Percentiles rank a stretch among this genome's conserved stretches.
Evolutionary conservation across 495 filamentous ascomycete species (phyloP).

Genomic region (Podospora didyma): DNA sequence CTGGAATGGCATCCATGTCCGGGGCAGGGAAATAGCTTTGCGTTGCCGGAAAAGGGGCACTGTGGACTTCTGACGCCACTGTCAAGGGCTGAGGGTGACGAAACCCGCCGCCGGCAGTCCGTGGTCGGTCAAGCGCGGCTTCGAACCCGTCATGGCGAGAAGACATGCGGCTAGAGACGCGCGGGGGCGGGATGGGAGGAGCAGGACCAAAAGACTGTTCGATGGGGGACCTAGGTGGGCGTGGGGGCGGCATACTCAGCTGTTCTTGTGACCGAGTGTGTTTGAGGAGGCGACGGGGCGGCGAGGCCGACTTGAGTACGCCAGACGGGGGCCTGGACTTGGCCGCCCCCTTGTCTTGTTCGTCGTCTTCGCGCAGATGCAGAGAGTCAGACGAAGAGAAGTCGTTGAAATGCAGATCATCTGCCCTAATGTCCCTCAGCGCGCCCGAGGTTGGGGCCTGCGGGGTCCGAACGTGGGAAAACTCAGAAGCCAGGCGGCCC

Average conservation of each 20-base stretch:
- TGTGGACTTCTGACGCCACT: conserved; percentile 19
- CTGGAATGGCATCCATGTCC: conserved; percentile 30
- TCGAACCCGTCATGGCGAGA: conserved; percentile 39
- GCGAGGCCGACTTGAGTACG: conserved; percentile 16
- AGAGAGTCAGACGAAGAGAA: conserved; percentile 52
- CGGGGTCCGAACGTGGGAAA: conserved; percentile 9
- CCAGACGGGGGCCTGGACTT: conserved; percentile 18
- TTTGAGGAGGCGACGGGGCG: conserved; percentile 32
- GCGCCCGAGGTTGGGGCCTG: conserved; percentile 61
- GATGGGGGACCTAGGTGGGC: conserved; percentile 44
- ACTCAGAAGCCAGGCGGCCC: conserved; percentile 30
- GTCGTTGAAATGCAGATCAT: conserved; percentile 61
- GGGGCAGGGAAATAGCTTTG: conserved; percentile 21
- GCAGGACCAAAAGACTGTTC: conserved; percentile 24
- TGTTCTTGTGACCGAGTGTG: conserved; percentile 46
- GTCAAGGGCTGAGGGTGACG: conserved; percentile 35
- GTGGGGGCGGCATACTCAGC: conserved; percentile 40
- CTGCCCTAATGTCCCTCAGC: conserved; percentile 58
- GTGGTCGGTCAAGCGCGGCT: conserved; percentile 39
- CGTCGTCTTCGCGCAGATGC: conserved; percentile 28
- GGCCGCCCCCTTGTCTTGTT: conserved; percentile 1
- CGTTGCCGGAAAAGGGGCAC: conserved; percentile 22
- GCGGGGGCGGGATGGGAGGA: conserved; percentile 37
- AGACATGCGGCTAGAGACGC: conserved; percentile 47
- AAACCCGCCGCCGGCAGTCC: conserved; percentile 33